Evolutionary conservation across 208 protist genomes (phyloP).

Genomic region (Crithidia acanthocephali): DNA sequence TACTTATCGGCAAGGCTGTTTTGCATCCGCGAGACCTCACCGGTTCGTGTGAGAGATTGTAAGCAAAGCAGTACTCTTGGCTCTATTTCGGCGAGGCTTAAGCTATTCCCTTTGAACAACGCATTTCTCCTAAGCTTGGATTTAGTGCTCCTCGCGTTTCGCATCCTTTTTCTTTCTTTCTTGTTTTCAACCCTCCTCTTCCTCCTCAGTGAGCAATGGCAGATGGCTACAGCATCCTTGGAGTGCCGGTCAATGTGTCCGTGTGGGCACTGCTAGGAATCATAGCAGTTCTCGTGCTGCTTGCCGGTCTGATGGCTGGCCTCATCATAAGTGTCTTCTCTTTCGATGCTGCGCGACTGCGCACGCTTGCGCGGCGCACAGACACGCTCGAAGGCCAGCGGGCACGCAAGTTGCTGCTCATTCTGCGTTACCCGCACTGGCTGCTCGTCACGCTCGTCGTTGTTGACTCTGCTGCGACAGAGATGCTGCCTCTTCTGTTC

Average conservation of each 20-base stretch:
- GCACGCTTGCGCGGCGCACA: constrained; percentile 31
- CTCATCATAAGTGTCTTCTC: constrained; percentile 78
- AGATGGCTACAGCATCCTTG: constrained; percentile 45
- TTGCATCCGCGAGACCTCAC: too few species aligned
- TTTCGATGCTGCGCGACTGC: constrained; percentile 60
- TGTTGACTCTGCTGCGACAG: constrained; percentile 55
- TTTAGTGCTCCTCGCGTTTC: neutral
- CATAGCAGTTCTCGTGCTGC: constrained; percentile 44
- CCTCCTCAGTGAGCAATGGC: constrained; percentile 6
- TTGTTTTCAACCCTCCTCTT: neutral
- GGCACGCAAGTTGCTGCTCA: constrained; percentile 50
- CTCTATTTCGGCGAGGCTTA: too few species aligned
- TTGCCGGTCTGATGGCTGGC: constrained; percentile 62
- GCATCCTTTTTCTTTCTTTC: neutral
- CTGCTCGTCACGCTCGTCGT: constrained; percentile 73
- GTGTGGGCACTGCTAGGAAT: constrained; percentile 34
- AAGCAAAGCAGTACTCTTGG: too few species aligned
- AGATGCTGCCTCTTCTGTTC: constrained; percentile 78
- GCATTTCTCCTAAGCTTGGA: too few species aligned
- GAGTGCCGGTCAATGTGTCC: constrained; percentile 48
- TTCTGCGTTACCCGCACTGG: constrained; percentile 69
- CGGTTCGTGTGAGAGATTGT: too few species aligned
- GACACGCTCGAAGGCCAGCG: constrained; percentile 43
- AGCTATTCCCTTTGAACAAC: too few species aligned
- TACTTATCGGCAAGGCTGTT: too few species aligned